Percentiles rank a stretch among this genome's conserved stretches.
Conservation (phyloP, 768 basidiomycete genomes). For the Panus rudis region DNA sequence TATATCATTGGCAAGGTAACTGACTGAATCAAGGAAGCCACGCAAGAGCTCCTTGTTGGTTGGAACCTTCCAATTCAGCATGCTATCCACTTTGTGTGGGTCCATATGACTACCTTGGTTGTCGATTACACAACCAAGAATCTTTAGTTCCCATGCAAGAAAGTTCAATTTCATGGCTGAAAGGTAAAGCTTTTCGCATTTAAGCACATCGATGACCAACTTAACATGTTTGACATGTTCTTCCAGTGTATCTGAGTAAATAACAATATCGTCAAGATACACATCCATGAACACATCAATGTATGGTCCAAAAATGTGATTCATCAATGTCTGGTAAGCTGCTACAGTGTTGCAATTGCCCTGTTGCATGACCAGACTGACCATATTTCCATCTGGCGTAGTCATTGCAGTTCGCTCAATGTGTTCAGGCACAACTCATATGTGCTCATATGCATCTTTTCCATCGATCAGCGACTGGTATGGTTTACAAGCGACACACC, state of each 20-base stretch:
- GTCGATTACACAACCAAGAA: slow-evolving; percentile 24
- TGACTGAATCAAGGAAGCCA: slow-evolving; percentile 31
- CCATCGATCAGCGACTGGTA: slow-evolving; percentile 23
- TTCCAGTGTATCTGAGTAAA: slow-evolving; percentile 24
- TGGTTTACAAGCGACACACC: slow-evolving; percentile 12
- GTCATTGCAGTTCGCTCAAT: slow-evolving; percentile 20
- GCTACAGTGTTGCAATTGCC: slow-evolving; percentile 28
- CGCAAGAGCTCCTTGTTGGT: slow-evolving; percentile 23
- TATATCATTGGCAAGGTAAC: slow-evolving; percentile 29
- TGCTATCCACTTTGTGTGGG: slow-evolving; percentile 18
- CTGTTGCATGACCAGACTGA: slow-evolving; percentile 31
- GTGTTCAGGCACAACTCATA: slow-evolving; percentile 19
- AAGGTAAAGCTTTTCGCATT: slow-evolving; percentile 29
- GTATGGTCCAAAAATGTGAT: slow-evolving; percentile 28
- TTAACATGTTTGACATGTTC: slow-evolving; percentile 25
- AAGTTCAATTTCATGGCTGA: slow-evolving; percentile 29
- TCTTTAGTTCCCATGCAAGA: slow-evolving; percentile 21
- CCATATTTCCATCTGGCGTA: slow-evolving; percentile 33
- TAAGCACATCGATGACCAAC: slow-evolving; percentile 28
- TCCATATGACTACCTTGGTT: slow-evolving; percentile 23
- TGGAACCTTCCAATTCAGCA: slow-evolving; percentile 25
- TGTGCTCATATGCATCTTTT: slow-evolving; percentile 28
- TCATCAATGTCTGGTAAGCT: slow-evolving; percentile 39
- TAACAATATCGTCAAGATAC: slow-evolving; percentile 29
- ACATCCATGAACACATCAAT: slow-evolving; percentile 28